Evolutionary conservation across 768 basidiomycete species (phyloP), one percentile per base, ranked within the genome.

Genomic region (Tricholoma terreum): DNA sequence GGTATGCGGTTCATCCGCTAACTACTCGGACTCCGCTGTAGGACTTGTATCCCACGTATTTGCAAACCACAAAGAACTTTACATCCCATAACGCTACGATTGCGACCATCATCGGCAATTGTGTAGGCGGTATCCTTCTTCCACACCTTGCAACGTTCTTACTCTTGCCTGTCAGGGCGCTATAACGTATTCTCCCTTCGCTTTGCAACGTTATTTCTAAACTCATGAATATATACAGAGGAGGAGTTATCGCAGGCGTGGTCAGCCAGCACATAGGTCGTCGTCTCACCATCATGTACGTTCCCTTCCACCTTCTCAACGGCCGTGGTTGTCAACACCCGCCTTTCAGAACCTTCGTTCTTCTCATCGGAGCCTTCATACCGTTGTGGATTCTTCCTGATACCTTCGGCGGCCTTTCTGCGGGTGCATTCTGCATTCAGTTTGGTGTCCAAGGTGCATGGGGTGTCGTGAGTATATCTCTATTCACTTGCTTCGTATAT

Each of bases 361-460:
- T 81, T 17, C 68, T 83, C 49, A 72, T 84, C 48, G 85, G 77
- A 75, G 77, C 69, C 2, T 78, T 78, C 71, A 88, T 90, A 63
- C 88, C 88, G 0, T 76, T 94, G 1, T 94, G 92, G 93, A 89
- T 92, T 63, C 62, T 95, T 9, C 92, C 93, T 1, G 70, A 63
- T 10, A 70, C 77, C 1, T 94, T 94, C 70, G 68, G 80, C 1
- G 80, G 75, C 2, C 84, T 96, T 8, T 67, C 89, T 0, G 90
- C 90, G 0, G 91, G 91, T 10, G 92, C 91, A 1, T 95, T 94
- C 75, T 91, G 82, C 63, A 74, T 92, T 19, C 92, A 94, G 65
- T 83, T 90, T 61, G 90, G 90, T 55, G 89, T 94, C 0, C 93
- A 94, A 69, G 92, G 91, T 1, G 92, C 90, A 35, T 93, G 90